Conservation (phyloP, 495 filamentous ascomycete species). For the Letharia columbiana region DNA sequence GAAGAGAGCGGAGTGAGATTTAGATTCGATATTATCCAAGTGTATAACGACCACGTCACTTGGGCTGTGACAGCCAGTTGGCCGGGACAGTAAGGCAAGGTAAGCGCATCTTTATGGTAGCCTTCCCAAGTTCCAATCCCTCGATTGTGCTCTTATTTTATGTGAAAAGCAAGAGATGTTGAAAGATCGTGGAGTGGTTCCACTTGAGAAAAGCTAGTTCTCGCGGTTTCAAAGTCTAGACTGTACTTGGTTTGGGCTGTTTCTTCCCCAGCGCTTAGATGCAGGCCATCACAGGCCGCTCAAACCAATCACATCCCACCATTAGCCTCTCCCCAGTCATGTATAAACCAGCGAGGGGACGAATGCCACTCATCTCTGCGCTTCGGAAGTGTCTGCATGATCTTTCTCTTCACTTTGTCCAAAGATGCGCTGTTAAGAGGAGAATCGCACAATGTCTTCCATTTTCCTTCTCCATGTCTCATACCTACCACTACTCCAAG, state of each 20-base stretch:
- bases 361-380: conserved; percentile 6
- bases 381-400: conserved; percentile 11
- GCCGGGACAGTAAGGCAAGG: neutral
- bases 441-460: conserved; percentile 18
- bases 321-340: conserved; percentile 10
- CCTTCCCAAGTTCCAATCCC: no score
- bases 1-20: neutral
- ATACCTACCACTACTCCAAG: conserved; percentile 9
- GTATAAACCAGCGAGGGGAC: conserved; percentile 12
- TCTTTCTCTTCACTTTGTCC: conserved; percentile 9
- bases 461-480: conserved; percentile 8
- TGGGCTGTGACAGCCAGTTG: neutral
- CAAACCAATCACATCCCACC: conserved; percentile 17
- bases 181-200: neutral
- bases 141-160: no score
- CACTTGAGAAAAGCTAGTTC: neutral
- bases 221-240: conserved; percentile 5
- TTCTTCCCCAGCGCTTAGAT: conserved; percentile 10
- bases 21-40: neutral
- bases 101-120: neutral
- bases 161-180: neutral
- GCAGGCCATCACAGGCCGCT: conserved; percentile 12
- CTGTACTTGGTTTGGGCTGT: neutral
- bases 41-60: neutral
- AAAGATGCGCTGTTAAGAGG: conserved; percentile 10